These are phyloP conservation scores for Canavalia ensiformis DNA, from an alignment of 306 rosid species.

Conservation along the genomic window DNA sequence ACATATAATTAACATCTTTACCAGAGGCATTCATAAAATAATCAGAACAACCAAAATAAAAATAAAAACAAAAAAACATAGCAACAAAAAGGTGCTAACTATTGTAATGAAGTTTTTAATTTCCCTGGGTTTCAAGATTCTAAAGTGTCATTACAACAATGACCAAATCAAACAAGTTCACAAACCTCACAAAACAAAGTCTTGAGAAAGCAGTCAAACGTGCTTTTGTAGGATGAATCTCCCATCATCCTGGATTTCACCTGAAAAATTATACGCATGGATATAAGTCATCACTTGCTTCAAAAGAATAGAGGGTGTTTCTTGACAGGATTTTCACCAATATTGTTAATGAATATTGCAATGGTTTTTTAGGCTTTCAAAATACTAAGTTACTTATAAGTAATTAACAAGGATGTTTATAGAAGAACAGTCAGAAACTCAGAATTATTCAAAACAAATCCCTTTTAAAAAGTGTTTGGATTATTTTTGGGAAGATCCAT, in stretches of 20 bases:
- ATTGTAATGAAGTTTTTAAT: conserved; percentile 7
- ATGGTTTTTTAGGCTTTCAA: conserved; percentile 21
- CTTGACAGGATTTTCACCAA: conserved; percentile 45
- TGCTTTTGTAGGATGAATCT: conserved; percentile 86
- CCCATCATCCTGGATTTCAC: conserved; percentile 99
- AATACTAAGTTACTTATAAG: conserved; percentile 9
- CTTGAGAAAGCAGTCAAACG: conserved; percentile 90
- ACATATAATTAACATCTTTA: conserved; percentile 26
- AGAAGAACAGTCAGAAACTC: conserved; percentile 14
- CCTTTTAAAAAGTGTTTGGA: neutral
- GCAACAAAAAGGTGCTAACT: neutral
- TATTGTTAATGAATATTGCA: conserved; percentile 43
- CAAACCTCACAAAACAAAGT: conserved; percentile 86
- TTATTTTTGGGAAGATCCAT: conserved; percentile 13
- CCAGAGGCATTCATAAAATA: conserved; percentile 10
- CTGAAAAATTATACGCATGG: conserved; percentile 61
- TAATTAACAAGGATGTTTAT: conserved; percentile 22
- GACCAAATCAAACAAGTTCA: conserved; percentile 41
- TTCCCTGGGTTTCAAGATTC: conserved; percentile 30
- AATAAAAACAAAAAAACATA: conserved; percentile 16
- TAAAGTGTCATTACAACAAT: conserved; percentile 25
- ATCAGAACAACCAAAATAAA: conserved; percentile 18
- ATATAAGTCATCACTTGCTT: conserved; percentile 48
- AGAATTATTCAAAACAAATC: conserved; percentile 5
- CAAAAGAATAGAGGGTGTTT: conserved; percentile 45